A percentile compares a stretch with the other conserved stretches of the same genome.
Evolutionary conservation across 805 yeast species (phyloP).

Genomic region (Ogataea paraovalis): DNA sequence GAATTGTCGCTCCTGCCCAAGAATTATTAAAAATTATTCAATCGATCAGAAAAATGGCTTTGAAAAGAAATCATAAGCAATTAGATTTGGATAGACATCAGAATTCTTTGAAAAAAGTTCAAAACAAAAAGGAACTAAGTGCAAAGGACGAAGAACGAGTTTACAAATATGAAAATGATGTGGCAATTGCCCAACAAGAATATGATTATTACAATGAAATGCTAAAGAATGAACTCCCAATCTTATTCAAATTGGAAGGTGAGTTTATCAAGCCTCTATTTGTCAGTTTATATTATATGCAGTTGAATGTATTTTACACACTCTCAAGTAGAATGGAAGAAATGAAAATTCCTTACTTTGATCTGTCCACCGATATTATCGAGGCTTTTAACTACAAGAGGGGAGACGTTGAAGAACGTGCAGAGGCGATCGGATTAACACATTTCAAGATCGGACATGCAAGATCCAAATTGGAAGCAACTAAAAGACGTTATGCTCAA

Average conservation of each 20-base stretch:
- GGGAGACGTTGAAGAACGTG: constrained; percentile 85
- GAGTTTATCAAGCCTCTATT: constrained; percentile 92
- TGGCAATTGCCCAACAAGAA: constrained; percentile 90
- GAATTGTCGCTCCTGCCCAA: constrained; percentile 88
- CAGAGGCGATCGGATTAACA: constrained; percentile 86
- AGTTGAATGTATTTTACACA: constrained; percentile 92
- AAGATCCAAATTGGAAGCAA: constrained; percentile 75
- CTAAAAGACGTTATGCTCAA: constrained; percentile 67
- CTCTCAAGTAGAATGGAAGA: constrained; percentile 89
- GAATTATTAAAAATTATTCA: constrained; percentile 81
- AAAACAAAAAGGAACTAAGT: constrained; percentile 76
- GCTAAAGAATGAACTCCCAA: constrained; percentile 86
- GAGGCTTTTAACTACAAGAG: constrained; percentile 77
- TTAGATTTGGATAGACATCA: constrained; percentile 87
- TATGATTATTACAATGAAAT: constrained; percentile 93
- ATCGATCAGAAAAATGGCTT: constrained; percentile 85
- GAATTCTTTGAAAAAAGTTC: constrained; percentile 64
- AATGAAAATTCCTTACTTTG: constrained; percentile 95
- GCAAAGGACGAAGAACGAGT: constrained; percentile 88
- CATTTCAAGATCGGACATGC: constrained; percentile 90
- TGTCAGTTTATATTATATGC: constrained; percentile 95
- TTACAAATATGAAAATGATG: constrained; percentile 85
- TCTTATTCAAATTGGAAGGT: constrained; percentile 81
- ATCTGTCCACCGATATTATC: constrained; percentile 75
- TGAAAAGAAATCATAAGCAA: constrained; percentile 93